Evolutionary conservation across 257 asterid species (phyloP).

Genomic region (Pogostemon cablin): DNA sequence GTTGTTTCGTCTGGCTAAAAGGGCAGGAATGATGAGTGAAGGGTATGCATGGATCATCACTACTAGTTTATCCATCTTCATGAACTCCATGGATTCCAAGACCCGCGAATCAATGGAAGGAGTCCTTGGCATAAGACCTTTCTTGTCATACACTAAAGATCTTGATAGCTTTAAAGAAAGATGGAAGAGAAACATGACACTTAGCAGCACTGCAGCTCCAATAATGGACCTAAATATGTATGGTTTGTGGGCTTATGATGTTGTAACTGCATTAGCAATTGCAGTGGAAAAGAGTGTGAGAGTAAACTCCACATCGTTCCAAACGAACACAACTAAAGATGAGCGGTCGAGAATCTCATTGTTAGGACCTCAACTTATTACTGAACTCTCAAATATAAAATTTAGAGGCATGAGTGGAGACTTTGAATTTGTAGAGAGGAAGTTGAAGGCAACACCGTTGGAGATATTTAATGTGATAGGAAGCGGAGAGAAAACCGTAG

Average conservation of each 20-base stretch:
- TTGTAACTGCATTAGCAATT: slow-evolving; percentile 51
- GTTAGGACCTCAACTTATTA: slow-evolving; percentile 41
- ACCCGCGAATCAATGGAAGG: slow-evolving; percentile 64
- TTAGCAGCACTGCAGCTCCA: background rate
- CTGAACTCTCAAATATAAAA: slow-evolving; percentile 32
- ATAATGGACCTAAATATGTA: slow-evolving; percentile 45
- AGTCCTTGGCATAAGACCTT: slow-evolving; percentile 66
- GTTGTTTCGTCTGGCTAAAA: slow-evolving; percentile 47
- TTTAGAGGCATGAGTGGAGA: slow-evolving; percentile 52
- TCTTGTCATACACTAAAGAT: slow-evolving; percentile 1
- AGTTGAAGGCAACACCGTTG: slow-evolving; percentile 34
- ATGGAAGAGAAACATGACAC: too few species aligned
- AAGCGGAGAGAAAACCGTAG: slow-evolving; percentile 44
- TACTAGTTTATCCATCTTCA: slow-evolving; percentile 55
- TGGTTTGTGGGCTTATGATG: slow-evolving; percentile 65
- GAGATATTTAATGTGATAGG: slow-evolving; percentile 56
- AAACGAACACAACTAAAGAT: background rate
- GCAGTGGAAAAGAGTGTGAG: slow-evolving; percentile 47
- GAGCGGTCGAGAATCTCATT: slow-evolving; percentile 24
- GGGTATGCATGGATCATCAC: slow-evolving; percentile 67
- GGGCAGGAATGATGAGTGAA: slow-evolving; percentile 46
- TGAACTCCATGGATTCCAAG: slow-evolving; percentile 41
- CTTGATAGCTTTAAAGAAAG: too few species aligned
- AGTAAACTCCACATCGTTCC: slow-evolving; percentile 5
- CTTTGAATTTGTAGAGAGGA: slow-evolving; percentile 41